phyloP scores from a whole-genome alignment of 768 basidiomycete species.

The Zangia roseola region DNA sequence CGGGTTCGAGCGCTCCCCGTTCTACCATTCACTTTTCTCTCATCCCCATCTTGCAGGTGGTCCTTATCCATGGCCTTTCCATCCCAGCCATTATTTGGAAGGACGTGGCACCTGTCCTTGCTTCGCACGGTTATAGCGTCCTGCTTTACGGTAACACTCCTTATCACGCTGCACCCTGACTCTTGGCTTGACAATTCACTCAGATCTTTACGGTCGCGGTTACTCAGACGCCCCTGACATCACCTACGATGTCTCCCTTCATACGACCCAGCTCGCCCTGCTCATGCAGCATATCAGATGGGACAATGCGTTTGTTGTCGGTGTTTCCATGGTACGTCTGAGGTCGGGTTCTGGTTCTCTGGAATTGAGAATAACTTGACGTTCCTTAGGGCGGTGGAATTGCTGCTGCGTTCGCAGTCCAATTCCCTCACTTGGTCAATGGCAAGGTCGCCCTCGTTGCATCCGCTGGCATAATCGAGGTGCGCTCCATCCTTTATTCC shows the following conservation, averaged over 20 bases:
- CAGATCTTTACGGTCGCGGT: slow-evolving; percentile 80
- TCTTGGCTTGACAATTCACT: slow-evolving; percentile 1
- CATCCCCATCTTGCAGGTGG: slow-evolving; percentile 44
- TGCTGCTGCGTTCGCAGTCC: slow-evolving; percentile 64
- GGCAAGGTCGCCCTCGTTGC: slow-evolving; percentile 66
- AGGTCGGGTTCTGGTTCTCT: not conserved
- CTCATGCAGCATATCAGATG: slow-evolving; percentile 78
- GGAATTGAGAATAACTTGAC: slow-evolving; percentile 9
- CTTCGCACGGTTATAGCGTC: slow-evolving; percentile 64
- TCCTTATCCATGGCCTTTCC: slow-evolving; percentile 76
- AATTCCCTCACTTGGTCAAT: slow-evolving; percentile 71
- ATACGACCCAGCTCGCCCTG: slow-evolving; percentile 77
- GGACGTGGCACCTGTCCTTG: slow-evolving; percentile 66
- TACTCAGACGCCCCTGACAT: slow-evolving; percentile 79
- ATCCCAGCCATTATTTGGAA: slow-evolving; percentile 78
- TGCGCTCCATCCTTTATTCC: slow-evolving; percentile 13
- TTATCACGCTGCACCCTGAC: not conserved
- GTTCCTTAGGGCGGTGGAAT: slow-evolving; percentile 66
- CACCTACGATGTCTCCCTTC: slow-evolving; percentile 62
- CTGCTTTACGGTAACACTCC: slow-evolving; percentile 62
- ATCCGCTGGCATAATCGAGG: slow-evolving; percentile 69
- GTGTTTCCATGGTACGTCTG: slow-evolving; percentile 67
- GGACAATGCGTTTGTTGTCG: slow-evolving; percentile 62
- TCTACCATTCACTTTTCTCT: slow-evolving; percentile 2
- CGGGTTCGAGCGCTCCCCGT: slow-evolving; percentile 43